Conservation (phyloP, 1,139 yeast species). For the Geotrichum reessii region DNA sequence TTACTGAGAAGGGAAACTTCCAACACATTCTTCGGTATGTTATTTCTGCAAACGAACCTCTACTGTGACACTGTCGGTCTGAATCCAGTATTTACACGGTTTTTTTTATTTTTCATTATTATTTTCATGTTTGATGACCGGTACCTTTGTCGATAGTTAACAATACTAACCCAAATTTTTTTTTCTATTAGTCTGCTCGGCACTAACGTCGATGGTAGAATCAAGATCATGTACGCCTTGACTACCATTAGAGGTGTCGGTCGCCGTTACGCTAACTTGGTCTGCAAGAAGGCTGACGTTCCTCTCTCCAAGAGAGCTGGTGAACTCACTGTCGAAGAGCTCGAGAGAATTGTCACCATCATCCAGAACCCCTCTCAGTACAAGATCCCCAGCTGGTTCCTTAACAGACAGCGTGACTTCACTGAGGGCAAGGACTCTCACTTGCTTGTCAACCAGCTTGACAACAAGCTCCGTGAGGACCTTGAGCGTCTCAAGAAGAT, state of each 20-base stretch:
- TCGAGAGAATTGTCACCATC: constrained; percentile 98
- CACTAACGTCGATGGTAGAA: constrained; percentile 99
- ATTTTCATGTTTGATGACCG: neutral
- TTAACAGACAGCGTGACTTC: constrained; percentile 98
- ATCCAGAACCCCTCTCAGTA: constrained; percentile 99
- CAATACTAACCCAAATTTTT: neutral
- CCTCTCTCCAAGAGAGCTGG: constrained; percentile 99
- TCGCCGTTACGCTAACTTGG: constrained; percentile 99
- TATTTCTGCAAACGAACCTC: neutral
- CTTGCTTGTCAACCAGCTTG: constrained; percentile 97
- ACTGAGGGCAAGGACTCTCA: constrained; percentile 99
- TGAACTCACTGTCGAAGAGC: constrained; percentile 99
- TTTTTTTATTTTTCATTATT: neutral
- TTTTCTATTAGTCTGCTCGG: constrained; percentile 73
- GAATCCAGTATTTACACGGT: neutral
- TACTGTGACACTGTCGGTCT: neutral
- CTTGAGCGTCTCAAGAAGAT: constrained; percentile 99
- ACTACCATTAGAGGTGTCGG: constrained; percentile 99
- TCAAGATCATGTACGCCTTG: constrained; percentile 99
- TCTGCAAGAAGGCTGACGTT: constrained; percentile 99
- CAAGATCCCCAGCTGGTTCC: constrained; percentile 99
- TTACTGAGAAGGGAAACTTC: constrained; percentile 98
- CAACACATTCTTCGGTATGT: constrained; percentile 99
- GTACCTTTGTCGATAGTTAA: neutral
- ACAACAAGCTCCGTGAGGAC: constrained; percentile 99